Evolutionary conservation across 345 rosid genomes (phyloP).

Genomic region (Euclidium syriacum): DNA sequence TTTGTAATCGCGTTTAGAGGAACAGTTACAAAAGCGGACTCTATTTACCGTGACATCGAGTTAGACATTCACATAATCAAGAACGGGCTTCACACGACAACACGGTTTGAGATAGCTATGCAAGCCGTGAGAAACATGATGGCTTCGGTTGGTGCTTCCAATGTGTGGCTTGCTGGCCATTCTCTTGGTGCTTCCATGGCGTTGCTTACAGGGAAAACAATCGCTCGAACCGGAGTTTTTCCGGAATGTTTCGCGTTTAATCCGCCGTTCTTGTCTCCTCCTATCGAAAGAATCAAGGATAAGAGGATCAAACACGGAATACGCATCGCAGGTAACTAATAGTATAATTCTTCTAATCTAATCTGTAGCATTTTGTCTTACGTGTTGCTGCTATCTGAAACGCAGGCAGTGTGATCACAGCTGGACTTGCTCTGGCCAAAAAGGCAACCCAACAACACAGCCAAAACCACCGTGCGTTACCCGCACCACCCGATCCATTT

Average conservation of each 20-base stretch:
- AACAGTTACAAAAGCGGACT: conserved; percentile 62
- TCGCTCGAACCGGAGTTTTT: conserved; percentile 53
- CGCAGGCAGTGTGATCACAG: conserved; percentile 72
- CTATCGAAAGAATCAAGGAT: conserved; percentile 63
- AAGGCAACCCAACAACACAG: conserved; percentile 33
- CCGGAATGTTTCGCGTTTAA: conserved; percentile 71
- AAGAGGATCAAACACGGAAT: conserved; percentile 60
- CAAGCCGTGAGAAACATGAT: conserved; percentile 70
- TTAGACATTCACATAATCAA: conserved; percentile 55
- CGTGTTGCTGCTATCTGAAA: neutral
- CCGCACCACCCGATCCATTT: conserved; percentile 45
- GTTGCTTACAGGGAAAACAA: conserved; percentile 66
- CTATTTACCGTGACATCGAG: conserved; percentile 61
- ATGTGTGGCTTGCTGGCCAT: conserved; percentile 91
- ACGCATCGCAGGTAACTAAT: conserved; percentile 54
- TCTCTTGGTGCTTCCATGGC: conserved; percentile 90
- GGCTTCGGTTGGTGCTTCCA: conserved; percentile 54
- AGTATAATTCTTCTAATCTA: neutral
- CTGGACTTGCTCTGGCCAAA: conserved; percentile 69
- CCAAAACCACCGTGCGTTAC: conserved; percentile 44
- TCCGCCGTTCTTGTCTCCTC: conserved; percentile 77
- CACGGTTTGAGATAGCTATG: conserved; percentile 73
- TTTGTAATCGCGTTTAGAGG: conserved; percentile 80
- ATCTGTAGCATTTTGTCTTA: neutral
- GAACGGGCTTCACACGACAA: conserved; percentile 62